Base-by-base conservation (phyloP, 2,329 filamentous ascomycete species). In the Pseudogymnoascus sp. region DNA sequence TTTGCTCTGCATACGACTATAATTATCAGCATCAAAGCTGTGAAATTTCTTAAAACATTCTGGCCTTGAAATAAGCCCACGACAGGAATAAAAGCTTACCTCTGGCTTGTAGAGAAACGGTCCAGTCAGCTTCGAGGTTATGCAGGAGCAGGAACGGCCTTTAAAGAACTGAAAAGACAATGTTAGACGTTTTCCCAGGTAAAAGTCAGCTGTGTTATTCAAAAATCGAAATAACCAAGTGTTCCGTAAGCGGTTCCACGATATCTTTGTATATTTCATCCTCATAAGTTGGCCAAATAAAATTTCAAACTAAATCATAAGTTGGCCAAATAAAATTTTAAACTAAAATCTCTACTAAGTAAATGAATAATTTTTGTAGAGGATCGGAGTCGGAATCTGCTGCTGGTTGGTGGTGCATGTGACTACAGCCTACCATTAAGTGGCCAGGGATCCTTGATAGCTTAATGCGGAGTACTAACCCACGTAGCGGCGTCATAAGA, bases 1-100 rank as follows among this genome's bases (percentile, higher is more conserved):
- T 65, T 5, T 25, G 64, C 35, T 39, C 59, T 12, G 61, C 64
- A n/a, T 65, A 42, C 48, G 63, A 65, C 45, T 65, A 62, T 60
- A 39, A 37, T 55, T 60, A 62, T 37, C 25, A 39, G 9, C 39
- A 61, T 58, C 45, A 18, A 25, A 35, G 13, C 12, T 61, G 60
- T 45, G n/a, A 8, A 39, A 39, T 15, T 39, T 39, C n/a, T 37
- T 37, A 13, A 37, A n/a, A 12, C n/a, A n/a, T 5, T 15, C 13
- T 39, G 8, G 36, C 36, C 15, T 39, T 39, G 36, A 39, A 39
- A 15, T n/a, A 39, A 39, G 36, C 13, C 36, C 6, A 39, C 7
- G 36, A 39, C 36, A 39, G 35, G 12, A 37, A 37, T 37, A 37
- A 37, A 37, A 39, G n/a, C 36, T 39, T 39, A 15, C 36, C 36